phyloP scores from a whole-genome alignment of 768 basidiomycete species.

The Dentipellis sp. region DNA sequence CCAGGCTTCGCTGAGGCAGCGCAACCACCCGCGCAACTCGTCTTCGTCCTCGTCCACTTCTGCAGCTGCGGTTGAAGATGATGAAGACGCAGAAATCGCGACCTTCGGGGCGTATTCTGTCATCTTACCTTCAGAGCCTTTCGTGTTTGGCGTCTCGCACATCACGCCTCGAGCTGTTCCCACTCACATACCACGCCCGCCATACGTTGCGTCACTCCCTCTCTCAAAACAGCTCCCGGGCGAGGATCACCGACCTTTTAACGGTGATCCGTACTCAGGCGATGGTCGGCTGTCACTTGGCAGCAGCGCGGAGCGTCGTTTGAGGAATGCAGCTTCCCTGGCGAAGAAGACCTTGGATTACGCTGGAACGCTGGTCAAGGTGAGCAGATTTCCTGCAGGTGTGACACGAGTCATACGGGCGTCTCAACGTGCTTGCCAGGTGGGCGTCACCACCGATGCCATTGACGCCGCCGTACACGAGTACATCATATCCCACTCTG shows the following conservation, averaged over 20 bases:
- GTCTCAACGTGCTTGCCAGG: constrained; percentile 27
- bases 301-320: constrained; percentile 3
- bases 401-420: too few species aligned
- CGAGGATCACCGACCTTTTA: background rate
- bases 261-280: background rate
- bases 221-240: background rate
- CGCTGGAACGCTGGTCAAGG: constrained; percentile 12
- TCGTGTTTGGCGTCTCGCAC: constrained; percentile 55
- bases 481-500: constrained; percentile 54
- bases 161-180: constrained; percentile 51
- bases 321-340: constrained; percentile 8
- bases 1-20: background rate
- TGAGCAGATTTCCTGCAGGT: background rate
- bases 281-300: constrained; percentile 9
- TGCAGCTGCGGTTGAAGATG: background rate
- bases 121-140: constrained; percentile 60
- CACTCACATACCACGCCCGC: constrained; percentile 38
- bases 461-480: constrained; percentile 71
- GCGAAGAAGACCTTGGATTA: constrained; percentile 7
- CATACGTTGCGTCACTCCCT: constrained; percentile 30
- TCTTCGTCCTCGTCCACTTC: background rate
- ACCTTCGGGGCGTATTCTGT: constrained; percentile 46
- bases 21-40: background rate
- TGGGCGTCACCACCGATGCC: constrained; percentile 61
- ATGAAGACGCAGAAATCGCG: background rate